Evolutionary conservation across 2,329 filamentous ascomycete genomes (phyloP), one percentile per base, ranked within the genome.

Genomic region (Xylariaceae sp.): DNA sequence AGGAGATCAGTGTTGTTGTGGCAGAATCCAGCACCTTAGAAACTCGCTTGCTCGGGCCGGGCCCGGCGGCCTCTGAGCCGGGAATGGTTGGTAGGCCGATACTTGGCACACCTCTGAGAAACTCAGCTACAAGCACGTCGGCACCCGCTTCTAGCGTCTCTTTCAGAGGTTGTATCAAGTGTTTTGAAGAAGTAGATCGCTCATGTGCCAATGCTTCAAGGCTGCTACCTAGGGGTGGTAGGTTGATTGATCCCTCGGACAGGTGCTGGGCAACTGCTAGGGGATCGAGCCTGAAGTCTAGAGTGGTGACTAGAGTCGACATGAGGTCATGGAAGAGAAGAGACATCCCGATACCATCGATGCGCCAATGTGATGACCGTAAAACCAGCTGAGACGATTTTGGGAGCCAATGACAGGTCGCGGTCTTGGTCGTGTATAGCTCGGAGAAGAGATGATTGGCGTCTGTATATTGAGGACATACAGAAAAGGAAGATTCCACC

Each of bases 31-130:
- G 40, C 14, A 37, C 37, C 2, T 22, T 44, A 2, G 29, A 36
- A 1, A 39, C 20, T 10, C 51, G 44, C 11, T 20, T 35, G 33
- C 41, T 54, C 7, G 21, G n/a, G 2, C 35, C 41, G 2, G 54
- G 50, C 2, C 25, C 6, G 1, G 43, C 37, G 1, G 27, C 32
- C 1, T 43, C 45, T 5, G 54, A 53, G 14, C 42, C 46, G 4
- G 37, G 2, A n/a, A 20, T 14, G 4, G 53, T 59, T 0, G 57
- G 57, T 4, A 60, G 37, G 1, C 46, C 57, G 17, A 60, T 60
- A 34, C 55, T 56, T 6, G 51, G 52, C 5, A 54, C 25, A 5
- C 55, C 53, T 3, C 46, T 32, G 1, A 53, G n/a, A 23, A 52
- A 52, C 2, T 46, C 38, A 17, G 22, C 42, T 5, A 55, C 39